These are phyloP conservation scores for Pulveroboletus frians DNA, from an alignment of 768 basidiomycete species.

Conservation along the genomic window DNA sequence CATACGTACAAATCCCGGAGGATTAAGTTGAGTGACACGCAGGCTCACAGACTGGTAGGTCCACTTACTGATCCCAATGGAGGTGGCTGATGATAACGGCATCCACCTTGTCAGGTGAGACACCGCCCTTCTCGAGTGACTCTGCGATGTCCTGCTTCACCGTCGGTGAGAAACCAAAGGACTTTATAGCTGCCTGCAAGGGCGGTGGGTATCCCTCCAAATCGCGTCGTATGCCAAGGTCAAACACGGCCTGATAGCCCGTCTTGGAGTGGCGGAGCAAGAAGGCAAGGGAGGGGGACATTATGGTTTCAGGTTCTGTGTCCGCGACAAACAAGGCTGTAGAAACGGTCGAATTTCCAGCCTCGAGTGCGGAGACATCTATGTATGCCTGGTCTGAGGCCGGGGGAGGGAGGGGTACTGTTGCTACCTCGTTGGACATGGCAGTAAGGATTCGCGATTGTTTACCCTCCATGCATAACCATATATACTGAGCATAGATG, in stretches of 20 bases:
- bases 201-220: slow-evolving; percentile 38
- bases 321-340: slow-evolving; percentile 37
- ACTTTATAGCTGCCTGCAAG: slow-evolving; percentile 18
- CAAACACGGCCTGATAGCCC: slow-evolving; percentile 43
- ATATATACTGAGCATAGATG: too few species aligned
- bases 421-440: slow-evolving; percentile 6
- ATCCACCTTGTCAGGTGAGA: slow-evolving; percentile 39
- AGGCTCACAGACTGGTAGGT: background rate
- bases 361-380: slow-evolving; percentile 52
- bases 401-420: slow-evolving; percentile 10
- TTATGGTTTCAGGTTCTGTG: slow-evolving; percentile 23
- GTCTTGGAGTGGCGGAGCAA: slow-evolving; percentile 44
- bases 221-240: slow-evolving; percentile 51
- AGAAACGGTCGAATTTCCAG: slow-evolving; percentile 39
- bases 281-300: slow-evolving; percentile 48
- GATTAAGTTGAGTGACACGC: background rate
- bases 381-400: slow-evolving; percentile 45
- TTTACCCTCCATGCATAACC: too few species aligned
- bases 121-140: slow-evolving; percentile 46
- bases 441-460: background rate
- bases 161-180: slow-evolving; percentile 1
- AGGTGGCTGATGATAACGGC: slow-evolving; percentile 47
- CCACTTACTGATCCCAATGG: slow-evolving; percentile 44
- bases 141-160: slow-evolving; percentile 39
- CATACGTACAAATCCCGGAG: background rate